These are phyloP conservation scores for Kwoniella europaea DNA, from an alignment of 768 basidiomycete genomes.

Conservation along the genomic window DNA sequence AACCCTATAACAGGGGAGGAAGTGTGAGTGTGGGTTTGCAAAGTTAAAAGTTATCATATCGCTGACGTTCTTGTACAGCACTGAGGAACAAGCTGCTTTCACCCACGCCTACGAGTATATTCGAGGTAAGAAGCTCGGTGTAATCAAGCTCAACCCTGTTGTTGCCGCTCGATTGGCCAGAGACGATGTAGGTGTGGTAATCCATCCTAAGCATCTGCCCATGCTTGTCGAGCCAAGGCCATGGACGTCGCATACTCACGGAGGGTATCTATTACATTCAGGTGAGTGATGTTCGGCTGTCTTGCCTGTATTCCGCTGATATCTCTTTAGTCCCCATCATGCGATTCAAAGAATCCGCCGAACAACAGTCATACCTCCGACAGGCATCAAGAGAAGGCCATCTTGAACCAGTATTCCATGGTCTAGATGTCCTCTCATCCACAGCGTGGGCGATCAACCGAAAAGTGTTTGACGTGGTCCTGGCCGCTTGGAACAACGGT, in stretches of 20 bases:
- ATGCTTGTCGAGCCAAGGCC: slow-evolving; percentile 92
- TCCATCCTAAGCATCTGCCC: slow-evolving; percentile 92
- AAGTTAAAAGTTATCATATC: too few species aligned
- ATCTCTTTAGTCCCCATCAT: slow-evolving; percentile 68
- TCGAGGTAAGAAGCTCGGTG: slow-evolving; percentile 92
- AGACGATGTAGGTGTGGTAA: slow-evolving; percentile 70
- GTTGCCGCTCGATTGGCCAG: slow-evolving; percentile 77
- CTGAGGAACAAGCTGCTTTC: slow-evolving; percentile 86
- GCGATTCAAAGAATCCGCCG: slow-evolving; percentile 88
- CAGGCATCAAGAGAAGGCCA: slow-evolving; percentile 74
- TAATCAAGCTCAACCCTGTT: slow-evolving; percentile 81
- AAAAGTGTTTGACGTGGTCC: slow-evolving; percentile 72
- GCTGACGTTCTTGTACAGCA: slow-evolving; percentile 58
- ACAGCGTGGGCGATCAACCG: slow-evolving; percentile 91
- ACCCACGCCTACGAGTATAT: slow-evolving; percentile 88
- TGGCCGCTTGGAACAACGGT: slow-evolving; percentile 85
- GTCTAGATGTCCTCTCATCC: slow-evolving; percentile 83
- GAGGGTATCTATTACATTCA: slow-evolving; percentile 80
- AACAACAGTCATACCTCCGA: slow-evolving; percentile 78
- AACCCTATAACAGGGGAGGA: slow-evolving; percentile 66
- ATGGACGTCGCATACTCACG: slow-evolving; percentile 76
- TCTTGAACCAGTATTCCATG: slow-evolving; percentile 82
- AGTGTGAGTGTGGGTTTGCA: slow-evolving; percentile 63
- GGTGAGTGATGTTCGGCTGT: slow-evolving; percentile 61
- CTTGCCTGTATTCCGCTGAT: not conserved